Conservation (phyloP, 805 yeast genomes). For the Saccharomyces eubayanus region DNA sequence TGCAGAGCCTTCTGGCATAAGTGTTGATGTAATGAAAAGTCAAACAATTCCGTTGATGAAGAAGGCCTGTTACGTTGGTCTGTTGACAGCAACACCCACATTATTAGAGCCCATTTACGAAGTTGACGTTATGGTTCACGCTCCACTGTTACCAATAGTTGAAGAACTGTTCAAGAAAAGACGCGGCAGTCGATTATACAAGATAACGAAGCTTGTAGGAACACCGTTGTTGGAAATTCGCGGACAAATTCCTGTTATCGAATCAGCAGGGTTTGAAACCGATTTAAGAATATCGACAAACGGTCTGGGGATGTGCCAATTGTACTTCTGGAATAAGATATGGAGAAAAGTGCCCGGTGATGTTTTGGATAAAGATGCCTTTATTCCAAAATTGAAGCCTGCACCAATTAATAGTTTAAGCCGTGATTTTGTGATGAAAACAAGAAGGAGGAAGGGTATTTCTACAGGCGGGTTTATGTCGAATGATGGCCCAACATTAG, state of each 20-base stretch:
- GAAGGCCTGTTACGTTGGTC: constrained; percentile 75
- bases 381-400: constrained; percentile 63
- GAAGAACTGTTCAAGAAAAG: constrained; percentile 48
- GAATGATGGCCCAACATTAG: constrained; percentile 35
- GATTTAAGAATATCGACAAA: constrained; percentile 71
- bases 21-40: constrained; percentile 36
- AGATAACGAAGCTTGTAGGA: constrained; percentile 54
- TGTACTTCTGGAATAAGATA: constrained; percentile 44
- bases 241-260: constrained; percentile 79
- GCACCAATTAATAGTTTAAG: constrained; percentile 66
- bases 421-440: constrained; percentile 82
- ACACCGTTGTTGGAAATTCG: constrained; percentile 55
- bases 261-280: constrained; percentile 81
- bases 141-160: constrained; percentile 40
- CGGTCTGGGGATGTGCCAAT: constrained; percentile 66
- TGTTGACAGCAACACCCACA: constrained; percentile 69
- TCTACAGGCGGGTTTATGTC: constrained; percentile 44
- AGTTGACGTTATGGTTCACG: constrained; percentile 49
- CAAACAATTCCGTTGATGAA: constrained; percentile 78
- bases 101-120: constrained; percentile 75
- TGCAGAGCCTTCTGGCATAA: constrained; percentile 32
- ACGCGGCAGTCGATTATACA: constrained; percentile 53
- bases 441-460: constrained; percentile 81
- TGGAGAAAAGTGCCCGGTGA: constrained; percentile 88
- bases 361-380: constrained; percentile 63